phyloP scores from a whole-genome alignment of 306 rosid genomes.

The Vigna unguiculata region DNA sequence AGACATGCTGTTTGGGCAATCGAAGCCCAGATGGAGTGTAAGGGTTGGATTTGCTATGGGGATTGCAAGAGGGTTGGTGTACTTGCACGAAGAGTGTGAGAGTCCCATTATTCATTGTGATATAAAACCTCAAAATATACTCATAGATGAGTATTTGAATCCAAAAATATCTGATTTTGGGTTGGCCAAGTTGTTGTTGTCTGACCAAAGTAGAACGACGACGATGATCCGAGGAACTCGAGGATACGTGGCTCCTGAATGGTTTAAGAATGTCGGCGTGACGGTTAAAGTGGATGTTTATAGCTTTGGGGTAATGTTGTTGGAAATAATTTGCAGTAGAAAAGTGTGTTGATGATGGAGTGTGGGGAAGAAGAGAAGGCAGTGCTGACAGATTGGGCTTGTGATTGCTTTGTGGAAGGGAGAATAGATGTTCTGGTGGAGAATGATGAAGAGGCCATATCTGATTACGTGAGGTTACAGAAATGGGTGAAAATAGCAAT shows the following conservation, averaged over 20 bases:
- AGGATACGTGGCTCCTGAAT: slow-evolving; percentile 61
- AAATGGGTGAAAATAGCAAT: slow-evolving; percentile 52
- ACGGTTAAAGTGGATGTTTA: slow-evolving; percentile 58
- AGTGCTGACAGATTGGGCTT: slow-evolving; percentile 51
- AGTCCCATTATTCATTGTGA: slow-evolving; percentile 58
- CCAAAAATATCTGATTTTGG: slow-evolving; percentile 55
- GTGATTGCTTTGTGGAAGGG: slow-evolving; percentile 49
- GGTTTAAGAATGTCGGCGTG: slow-evolving; percentile 59
- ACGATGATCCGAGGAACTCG: slow-evolving; percentile 56
- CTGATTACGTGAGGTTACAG: slow-evolving; percentile 34
- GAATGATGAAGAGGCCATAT: slow-evolving; percentile 49
- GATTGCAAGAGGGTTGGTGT: slow-evolving; percentile 54
- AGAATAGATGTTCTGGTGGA: slow-evolving; percentile 45
- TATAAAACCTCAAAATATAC: slow-evolving; percentile 57
- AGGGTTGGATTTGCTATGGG: slow-evolving; percentile 52
- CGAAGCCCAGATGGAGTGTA: slow-evolving; percentile 49
- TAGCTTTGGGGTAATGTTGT: slow-evolving; percentile 52
- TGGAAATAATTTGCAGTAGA: slow-evolving; percentile 57
- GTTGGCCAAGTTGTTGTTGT: slow-evolving; percentile 52
- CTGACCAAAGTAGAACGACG: slow-evolving; percentile 45
- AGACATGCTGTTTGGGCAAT: slow-evolving; percentile 41
- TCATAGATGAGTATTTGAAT: slow-evolving; percentile 43
- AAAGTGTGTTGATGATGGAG: slow-evolving; percentile 46
- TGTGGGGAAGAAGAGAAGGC: slow-evolving; percentile 45
- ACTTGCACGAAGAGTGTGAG: slow-evolving; percentile 60